Conservation (phyloP, 805 yeast species). For the Hemisphaericaspora nanyangensis region DNA sequence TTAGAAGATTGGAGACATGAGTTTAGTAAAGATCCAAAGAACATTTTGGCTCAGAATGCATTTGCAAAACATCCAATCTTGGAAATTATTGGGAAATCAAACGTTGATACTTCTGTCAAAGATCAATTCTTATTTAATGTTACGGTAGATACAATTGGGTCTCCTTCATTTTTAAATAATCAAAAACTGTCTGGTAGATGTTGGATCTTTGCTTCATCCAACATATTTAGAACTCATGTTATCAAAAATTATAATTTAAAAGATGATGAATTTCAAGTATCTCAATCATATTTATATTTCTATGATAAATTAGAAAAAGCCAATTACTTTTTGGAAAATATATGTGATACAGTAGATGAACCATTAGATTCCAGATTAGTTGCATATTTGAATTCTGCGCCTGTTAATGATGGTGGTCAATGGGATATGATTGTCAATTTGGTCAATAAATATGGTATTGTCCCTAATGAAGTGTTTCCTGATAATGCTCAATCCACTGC, state of each 20-base stretch:
- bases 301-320: slow-evolving; percentile 85
- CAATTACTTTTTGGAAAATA: slow-evolving; percentile 74
- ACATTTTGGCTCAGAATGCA: slow-evolving; percentile 51
- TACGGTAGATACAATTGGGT: slow-evolving; percentile 33
- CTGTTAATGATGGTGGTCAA: slow-evolving; percentile 84
- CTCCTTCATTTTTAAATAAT: slow-evolving; percentile 40
- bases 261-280: slow-evolving; percentile 57
- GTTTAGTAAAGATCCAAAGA: slow-evolving; percentile 45
- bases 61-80: slow-evolving; percentile 46
- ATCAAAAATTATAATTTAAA: slow-evolving; percentile 56
- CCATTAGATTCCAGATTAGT: slow-evolving; percentile 68
- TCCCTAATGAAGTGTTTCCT: slow-evolving; percentile 71
- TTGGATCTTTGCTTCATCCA: slow-evolving; percentile 85
- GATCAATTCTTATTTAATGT: slow-evolving; percentile 34
- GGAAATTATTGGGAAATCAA: slow-evolving; percentile 37
- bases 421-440: slow-evolving; percentile 79
- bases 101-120: slow-evolving; percentile 12
- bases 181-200: slow-evolving; percentile 80
- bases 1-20: slow-evolving; percentile 45
- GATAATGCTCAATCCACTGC: slow-evolving; percentile 60
- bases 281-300: slow-evolving; percentile 77
- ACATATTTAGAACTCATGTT: slow-evolving; percentile 62
- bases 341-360: slow-evolving; percentile 63
- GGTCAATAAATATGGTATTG: slow-evolving; percentile 75
- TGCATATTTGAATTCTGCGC: slow-evolving; percentile 59